Conservation (phyloP, 208 protist genomes). For the Trypanosoma conorhini region DNA sequence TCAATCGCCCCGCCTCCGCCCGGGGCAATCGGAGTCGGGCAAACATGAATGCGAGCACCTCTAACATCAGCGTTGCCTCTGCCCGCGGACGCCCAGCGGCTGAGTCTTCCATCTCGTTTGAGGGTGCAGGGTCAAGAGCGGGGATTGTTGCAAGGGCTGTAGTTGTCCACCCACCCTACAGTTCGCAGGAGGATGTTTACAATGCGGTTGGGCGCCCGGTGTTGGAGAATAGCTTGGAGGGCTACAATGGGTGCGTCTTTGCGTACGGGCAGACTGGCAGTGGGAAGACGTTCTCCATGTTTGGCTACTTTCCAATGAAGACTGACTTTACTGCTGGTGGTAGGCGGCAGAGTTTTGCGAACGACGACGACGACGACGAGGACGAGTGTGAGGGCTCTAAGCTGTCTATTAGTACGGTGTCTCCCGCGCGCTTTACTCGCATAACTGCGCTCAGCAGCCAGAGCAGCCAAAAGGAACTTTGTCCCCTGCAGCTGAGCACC, state of each 20-base stretch:
- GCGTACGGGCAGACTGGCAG: constrained; percentile 64
- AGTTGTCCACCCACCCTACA: constrained; percentile 70
- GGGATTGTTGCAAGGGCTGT: constrained; percentile 46
- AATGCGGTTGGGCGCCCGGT: constrained; percentile 37
- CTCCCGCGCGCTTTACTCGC: not conserved
- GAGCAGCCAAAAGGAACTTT: constrained; percentile 13
- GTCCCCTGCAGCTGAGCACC: constrained; percentile 1
- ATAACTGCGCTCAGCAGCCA: not conserved
- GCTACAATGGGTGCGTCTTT: constrained; percentile 57
- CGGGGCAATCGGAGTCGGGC: not conserved
- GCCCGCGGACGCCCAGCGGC: constrained; percentile 1
- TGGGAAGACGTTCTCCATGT: constrained; percentile 71
- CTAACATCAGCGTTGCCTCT: constrained; percentile 16
- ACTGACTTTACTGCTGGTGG: constrained; percentile 10
- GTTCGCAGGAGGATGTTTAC: constrained; percentile 53
- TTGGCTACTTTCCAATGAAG: constrained; percentile 52
- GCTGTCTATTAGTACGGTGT: not conserved
- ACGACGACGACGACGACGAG: constrained; percentile 12
- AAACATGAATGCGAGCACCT: not conserved
- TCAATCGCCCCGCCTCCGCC: constrained; percentile 35
- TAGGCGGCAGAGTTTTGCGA: not conserved
- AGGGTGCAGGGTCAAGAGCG: constrained; percentile 50
- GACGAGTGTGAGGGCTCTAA: constrained; percentile 15
- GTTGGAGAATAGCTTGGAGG: constrained; percentile 42
- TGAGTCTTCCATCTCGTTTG: constrained; percentile 16